Percentiles rank a stretch among this genome's conserved stretches.
These are phyloP conservation scores for Ganoderma multipileum DNA, from an alignment of 1,284 basidiomycete genomes.

Conservation along the genomic window DNA sequence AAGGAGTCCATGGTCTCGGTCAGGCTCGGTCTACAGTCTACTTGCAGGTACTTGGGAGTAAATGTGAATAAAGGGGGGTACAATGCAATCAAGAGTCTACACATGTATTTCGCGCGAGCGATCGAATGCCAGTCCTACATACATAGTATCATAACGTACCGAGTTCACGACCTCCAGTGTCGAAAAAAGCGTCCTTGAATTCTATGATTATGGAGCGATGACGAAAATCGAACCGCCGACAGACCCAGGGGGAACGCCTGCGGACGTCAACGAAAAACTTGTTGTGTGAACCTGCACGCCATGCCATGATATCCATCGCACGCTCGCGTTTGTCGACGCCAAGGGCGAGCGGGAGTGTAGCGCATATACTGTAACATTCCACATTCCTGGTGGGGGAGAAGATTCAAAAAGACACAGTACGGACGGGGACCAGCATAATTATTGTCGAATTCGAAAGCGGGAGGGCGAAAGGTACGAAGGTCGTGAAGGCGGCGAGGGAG, in stretches of 20 bases:
- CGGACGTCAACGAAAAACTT: background rate
- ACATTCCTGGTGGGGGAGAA: constrained; percentile 3
- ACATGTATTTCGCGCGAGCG: too few relatives aligned
- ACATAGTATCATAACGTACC: background rate
- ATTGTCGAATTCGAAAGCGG: background rate
- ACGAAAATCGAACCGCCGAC: too few relatives aligned
- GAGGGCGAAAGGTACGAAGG: background rate
- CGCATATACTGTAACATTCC: constrained; percentile 9
- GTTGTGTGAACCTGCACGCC: background rate
- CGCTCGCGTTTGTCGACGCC: background rate
- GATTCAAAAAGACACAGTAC: constrained; percentile 15
- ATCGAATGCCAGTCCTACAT: background rate
- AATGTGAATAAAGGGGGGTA: background rate
- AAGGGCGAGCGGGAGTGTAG: background rate
- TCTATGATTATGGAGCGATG: background rate
- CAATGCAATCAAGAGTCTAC: background rate
- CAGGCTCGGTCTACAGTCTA: background rate
- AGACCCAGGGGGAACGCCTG: too few relatives aligned
- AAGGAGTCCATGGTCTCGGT: background rate
- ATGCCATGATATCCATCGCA: background rate
- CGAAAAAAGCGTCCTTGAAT: background rate
- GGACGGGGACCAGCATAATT: constrained; percentile 17
- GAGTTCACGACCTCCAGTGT: background rate
- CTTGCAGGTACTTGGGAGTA: background rate
- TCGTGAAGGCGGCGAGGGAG: background rate